Evolutionary conservation across 768 basidiomycete species (phyloP).

Genomic region (Termitomyces sp.): DNA sequence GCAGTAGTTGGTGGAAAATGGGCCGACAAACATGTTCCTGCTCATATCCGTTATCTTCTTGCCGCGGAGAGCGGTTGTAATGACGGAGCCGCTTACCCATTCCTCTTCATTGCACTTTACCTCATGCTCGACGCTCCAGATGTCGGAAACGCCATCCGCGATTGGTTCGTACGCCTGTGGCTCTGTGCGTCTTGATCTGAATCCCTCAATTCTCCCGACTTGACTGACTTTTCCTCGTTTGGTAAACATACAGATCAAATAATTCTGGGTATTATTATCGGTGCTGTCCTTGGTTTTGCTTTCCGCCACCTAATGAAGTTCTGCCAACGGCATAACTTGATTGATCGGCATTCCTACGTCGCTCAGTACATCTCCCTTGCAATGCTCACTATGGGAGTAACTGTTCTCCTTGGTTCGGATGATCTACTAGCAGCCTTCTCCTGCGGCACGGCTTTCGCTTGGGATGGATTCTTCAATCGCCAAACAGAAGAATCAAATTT

Average conservation of each 20-base stretch:
- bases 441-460: constrained; percentile 94
- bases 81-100: constrained; percentile 96
- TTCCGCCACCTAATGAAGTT: constrained; percentile 93
- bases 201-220: constrained; percentile 4
- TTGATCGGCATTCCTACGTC: constrained; percentile 91
- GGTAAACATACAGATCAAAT: constrained; percentile 59
- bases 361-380: constrained; percentile 88
- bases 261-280: constrained; percentile 66
- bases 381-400: constrained; percentile 78
- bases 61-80: constrained; percentile 89
- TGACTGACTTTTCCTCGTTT: constrained; percentile 1
- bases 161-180: constrained; percentile 90
- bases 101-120: constrained; percentile 86
- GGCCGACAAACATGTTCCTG: constrained; percentile 94
- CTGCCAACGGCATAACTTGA: constrained; percentile 78
- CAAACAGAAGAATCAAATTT: constrained; percentile 95
- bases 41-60: constrained; percentile 61
- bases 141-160: constrained; percentile 59
- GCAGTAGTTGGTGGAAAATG: constrained; percentile 94
- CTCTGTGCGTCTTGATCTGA: constrained; percentile 51
- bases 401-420: constrained; percentile 82
- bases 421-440: constrained; percentile 93
- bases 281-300: constrained; percentile 63
- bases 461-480: constrained; percentile 92
- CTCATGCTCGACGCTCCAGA: constrained; percentile 62